A percentile compares a stretch with the other conserved stretches of the same genome.
Conservation (phyloP, 768 basidiomycete genomes). For the Termitomyces sp. region DNA sequence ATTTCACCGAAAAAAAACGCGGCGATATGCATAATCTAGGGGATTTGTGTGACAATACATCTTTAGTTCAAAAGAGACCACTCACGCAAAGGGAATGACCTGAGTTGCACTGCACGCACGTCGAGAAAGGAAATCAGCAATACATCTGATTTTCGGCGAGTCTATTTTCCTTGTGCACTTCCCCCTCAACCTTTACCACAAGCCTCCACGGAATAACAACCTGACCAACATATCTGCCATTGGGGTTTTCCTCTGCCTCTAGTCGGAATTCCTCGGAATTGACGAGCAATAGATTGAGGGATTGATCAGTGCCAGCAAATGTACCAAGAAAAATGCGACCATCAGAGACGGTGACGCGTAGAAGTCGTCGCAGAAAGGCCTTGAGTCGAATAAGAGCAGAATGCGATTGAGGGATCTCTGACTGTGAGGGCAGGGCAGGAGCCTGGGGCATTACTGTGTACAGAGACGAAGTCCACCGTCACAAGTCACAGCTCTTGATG, state of each 20-base stretch:
- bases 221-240: constrained; percentile 70
- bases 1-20: constrained; percentile 1
- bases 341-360: constrained; percentile 68
- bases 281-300: constrained; percentile 76
- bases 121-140: constrained; percentile 3
- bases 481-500: constrained; percentile 11
- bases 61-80: not conserved
- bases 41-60: not conserved
- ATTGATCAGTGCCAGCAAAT: constrained; percentile 84
- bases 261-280: constrained; percentile 78
- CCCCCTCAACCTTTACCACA: constrained; percentile 50
- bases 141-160: constrained; percentile 10
- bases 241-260: constrained; percentile 31
- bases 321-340: constrained; percentile 82
- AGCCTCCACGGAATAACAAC: constrained; percentile 74
- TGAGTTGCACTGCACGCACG: not conserved
- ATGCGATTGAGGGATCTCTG: not conserved
- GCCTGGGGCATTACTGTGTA: constrained; percentile 10
- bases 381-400: constrained; percentile 30
- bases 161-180: constrained; percentile 8
- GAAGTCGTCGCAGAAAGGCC: constrained; percentile 49
- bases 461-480: too few relatives aligned
- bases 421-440: constrained; percentile 1
- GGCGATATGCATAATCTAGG: too few relatives aligned
- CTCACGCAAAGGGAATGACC: not conserved